Evolutionary conservation across 169 alveolate genomes (phyloP), one percentile per base, ranked within the genome.

Genomic region (Plasmodium gallinaceum): DNA sequence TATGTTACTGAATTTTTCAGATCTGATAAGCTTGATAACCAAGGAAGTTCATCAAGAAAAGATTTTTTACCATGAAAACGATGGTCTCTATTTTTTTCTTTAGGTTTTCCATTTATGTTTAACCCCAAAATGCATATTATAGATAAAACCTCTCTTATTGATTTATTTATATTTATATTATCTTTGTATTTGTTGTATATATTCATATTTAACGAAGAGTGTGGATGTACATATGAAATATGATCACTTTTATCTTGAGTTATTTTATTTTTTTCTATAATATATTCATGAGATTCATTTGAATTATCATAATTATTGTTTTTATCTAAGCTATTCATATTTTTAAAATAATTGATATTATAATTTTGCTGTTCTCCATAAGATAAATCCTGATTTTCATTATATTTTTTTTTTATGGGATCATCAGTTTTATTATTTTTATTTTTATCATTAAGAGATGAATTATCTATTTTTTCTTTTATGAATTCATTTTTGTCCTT

Each of bases 21-120:
- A 20, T 83, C 86, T 12, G 91, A 66, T 70, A 83, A 57, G 46
- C 91, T 83, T 3, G 74, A 52, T 62, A 83, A 52, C 91, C 91
- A 83, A 39, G 91, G 91, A 26, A 83, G 91, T 54, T 83, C 91
- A 69, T 83, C 86, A 69, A 20, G 52, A 32, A 65, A 42, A 60
- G 52, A 22, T 14, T 69, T 68, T 18, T 52, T 83, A 12, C 32
- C 54, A 1, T 83, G 43, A 20, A 7, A 10, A 7, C 22, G 66
- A 39, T 68, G 45, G 32, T 58, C 61, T 6, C 54, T 43, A 80
- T 48, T 24, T 42, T 83, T 83, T 83, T 83, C 64, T 43, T 75
- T 75, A 48, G 42, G 46, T 52, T 83, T 64, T 32, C 74, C 62
- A 32, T 57, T 58, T 83, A 83, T 65, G 54, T 68, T 70, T 69